A percentile compares a stretch with the other conserved stretches of the same genome.
These are phyloP conservation scores for Nephromyces sp. DNA, from an alignment of 169 alveolate species.

Conservation along the genomic window DNA sequence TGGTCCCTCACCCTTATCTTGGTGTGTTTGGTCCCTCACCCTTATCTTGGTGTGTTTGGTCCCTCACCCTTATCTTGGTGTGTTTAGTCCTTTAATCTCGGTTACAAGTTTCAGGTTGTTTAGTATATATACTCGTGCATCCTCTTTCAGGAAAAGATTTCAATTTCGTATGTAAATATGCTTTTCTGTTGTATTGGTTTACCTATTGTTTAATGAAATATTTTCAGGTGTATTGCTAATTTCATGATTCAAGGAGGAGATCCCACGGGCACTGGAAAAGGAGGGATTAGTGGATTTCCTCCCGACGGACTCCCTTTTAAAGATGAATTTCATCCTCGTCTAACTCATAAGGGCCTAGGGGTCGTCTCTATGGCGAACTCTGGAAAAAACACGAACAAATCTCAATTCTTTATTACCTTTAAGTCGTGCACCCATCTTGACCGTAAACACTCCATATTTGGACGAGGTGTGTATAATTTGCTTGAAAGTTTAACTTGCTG, in stretches of 20 bases:
- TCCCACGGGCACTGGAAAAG: background rate
- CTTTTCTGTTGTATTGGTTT: too few relatives aligned
- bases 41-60: too few relatives aligned
- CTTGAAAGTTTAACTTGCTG: too few relatives aligned
- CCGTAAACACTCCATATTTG: slow-evolving; percentile 30
- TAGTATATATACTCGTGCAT: too few relatives aligned
- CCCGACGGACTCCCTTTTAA: slow-evolving; percentile 21
- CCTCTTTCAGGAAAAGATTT: too few relatives aligned
- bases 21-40: too few relatives aligned
- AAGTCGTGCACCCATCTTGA: slow-evolving; percentile 11
- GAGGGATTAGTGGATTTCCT: slow-evolving; percentile 13
- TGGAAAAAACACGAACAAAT: background rate
- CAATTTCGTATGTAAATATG: too few relatives aligned
- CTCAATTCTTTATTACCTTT: slow-evolving; percentile 31
- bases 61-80: too few relatives aligned
- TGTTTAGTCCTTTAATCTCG: too few relatives aligned
- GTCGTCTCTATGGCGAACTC: slow-evolving; percentile 16
- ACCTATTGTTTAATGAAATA: background rate
- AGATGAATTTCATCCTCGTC: slow-evolving; percentile 2
- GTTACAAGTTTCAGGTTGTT: too few relatives aligned
- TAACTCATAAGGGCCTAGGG: slow-evolving; percentile 18
- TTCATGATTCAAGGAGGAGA: slow-evolving; percentile 35
- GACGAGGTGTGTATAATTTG: slow-evolving; percentile 18
- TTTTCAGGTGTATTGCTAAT: slow-evolving; percentile 10
- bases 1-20: too few relatives aligned